phyloP scores from a whole-genome alignment of 805 yeast genomes.

The Candida tibetensis region DNA sequence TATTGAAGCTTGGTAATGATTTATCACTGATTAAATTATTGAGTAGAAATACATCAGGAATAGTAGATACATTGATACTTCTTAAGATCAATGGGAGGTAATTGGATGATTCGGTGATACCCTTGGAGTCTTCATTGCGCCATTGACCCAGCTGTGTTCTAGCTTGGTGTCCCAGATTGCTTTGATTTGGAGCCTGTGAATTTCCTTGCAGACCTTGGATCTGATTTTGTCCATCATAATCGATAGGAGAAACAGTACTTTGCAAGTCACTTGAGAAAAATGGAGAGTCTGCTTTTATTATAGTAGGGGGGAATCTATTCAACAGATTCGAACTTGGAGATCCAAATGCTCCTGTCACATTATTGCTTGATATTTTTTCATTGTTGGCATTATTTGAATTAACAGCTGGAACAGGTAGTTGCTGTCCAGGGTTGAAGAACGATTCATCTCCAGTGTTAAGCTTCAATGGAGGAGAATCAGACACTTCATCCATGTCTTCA shows the following conservation, averaged over 20 bases:
- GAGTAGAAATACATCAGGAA: constrained; percentile 52
- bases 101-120: constrained; percentile 44
- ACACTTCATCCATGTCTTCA: constrained; percentile 23
- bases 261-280: constrained; percentile 14
- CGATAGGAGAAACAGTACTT: constrained; percentile 16
- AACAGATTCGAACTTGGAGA: constrained; percentile 15
- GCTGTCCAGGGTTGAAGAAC: neutral
- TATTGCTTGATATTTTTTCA: constrained; percentile 3
- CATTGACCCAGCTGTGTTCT: neutral
- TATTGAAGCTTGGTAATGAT: constrained; percentile 25
- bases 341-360: constrained; percentile 14
- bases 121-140: constrained; percentile 1
- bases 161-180: too few relatives aligned
- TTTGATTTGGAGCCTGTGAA: too few relatives aligned
- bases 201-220: neutral
- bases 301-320: constrained; percentile 10
- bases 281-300: constrained; percentile 18
- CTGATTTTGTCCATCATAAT: constrained; percentile 5
- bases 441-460: constrained; percentile 22
- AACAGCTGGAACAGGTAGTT: neutral
- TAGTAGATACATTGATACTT: constrained; percentile 58
- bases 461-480: constrained; percentile 25
- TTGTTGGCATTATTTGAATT: neutral
- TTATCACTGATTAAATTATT: constrained; percentile 28
- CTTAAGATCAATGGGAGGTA: constrained; percentile 67